These are phyloP conservation scores for Closterium sp. DNA, from an alignment of 139 green algal genomes.

Conservation along the genomic window DNA sequence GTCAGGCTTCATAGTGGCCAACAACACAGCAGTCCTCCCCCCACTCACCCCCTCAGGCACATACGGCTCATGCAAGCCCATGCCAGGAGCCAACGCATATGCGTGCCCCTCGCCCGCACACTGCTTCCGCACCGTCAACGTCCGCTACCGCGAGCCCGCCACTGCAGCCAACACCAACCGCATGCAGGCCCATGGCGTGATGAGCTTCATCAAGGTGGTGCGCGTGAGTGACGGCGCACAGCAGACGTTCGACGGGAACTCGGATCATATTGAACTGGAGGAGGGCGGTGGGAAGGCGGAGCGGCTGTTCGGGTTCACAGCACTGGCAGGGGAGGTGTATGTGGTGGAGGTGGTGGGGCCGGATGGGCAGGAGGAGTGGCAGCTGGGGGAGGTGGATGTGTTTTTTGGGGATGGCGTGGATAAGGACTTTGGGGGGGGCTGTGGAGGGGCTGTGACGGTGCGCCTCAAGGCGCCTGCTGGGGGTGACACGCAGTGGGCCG, in stretches of 20 bases:
- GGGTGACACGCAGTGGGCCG: not conserved
- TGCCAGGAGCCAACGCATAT: not conserved
- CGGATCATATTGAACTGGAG: not conserved
- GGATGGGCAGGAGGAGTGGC: not conserved
- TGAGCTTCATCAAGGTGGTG: not conserved
- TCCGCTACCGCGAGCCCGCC: not conserved
- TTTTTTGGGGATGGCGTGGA: not conserved
- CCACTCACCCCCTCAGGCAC: not conserved
- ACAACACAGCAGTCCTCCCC: not conserved
- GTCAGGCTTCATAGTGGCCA: not conserved
- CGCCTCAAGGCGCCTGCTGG: not conserved
- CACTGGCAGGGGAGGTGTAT: not conserved
- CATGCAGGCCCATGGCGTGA: not conserved
- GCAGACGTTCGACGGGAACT: not conserved
- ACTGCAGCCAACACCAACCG: not conserved
- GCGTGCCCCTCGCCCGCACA: not conserved
- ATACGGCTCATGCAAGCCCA: not conserved
- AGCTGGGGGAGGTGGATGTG: not conserved
- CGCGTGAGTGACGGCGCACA: not conserved
- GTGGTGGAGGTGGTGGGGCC: not conserved
- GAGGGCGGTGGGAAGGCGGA: not conserved
- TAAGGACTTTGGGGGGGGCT: not conserved
- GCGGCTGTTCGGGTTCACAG: not conserved
- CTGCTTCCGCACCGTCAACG: not conserved
- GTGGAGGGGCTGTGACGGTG: not conserved